These are phyloP conservation scores for Arabidopsis arenosa DNA, from an alignment of 345 rosid species.

Conservation along the genomic window DNA sequence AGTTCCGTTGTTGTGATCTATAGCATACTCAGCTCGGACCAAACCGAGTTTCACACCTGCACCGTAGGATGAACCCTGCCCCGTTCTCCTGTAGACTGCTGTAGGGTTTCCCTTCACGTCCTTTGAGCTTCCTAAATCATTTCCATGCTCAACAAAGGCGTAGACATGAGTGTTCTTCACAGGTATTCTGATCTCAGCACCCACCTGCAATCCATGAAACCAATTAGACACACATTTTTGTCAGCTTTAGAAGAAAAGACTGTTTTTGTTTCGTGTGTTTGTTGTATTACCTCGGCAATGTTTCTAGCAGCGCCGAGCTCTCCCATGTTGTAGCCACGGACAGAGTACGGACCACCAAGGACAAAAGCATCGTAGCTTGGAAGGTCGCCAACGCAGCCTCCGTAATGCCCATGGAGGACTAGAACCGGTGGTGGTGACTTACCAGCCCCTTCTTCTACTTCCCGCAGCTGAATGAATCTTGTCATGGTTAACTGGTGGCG, in stretches of 20 bases:
- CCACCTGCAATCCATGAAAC: conserved; percentile 59
- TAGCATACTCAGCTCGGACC: conserved; percentile 93
- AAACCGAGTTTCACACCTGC: conserved; percentile 85
- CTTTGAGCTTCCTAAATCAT: conserved; percentile 91
- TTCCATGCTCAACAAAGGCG: conserved; percentile 96
- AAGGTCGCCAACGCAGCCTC: conserved; percentile 98
- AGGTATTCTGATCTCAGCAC: conserved; percentile 92
- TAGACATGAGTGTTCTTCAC: conserved; percentile 83
- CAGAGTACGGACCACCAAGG: conserved; percentile 99
- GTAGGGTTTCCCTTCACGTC: conserved; percentile 99
- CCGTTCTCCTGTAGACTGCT: conserved; percentile 88
- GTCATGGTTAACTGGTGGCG: conserved; percentile 93
- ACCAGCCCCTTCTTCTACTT: conserved; percentile 87
- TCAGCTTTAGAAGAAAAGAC: background rate
- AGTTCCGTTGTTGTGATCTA: conserved; percentile 88
- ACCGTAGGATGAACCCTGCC: conserved; percentile 93
- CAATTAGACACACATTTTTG: conserved; percentile 3
- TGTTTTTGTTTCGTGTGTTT: background rate
- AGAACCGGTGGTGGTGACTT: conserved; percentile 88
- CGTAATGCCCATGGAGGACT: conserved; percentile 98
- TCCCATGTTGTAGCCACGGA: conserved; percentile 99
- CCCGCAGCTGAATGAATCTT: conserved; percentile 77
- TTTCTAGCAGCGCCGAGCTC: conserved; percentile 95
- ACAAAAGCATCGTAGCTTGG: conserved; percentile 97
- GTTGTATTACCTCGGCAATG: conserved; percentile 72